Evolutionary conservation across 805 yeast genomes (phyloP), one percentile per base, ranked within the genome.

Genomic region (Debaryomyces prosopidis): DNA sequence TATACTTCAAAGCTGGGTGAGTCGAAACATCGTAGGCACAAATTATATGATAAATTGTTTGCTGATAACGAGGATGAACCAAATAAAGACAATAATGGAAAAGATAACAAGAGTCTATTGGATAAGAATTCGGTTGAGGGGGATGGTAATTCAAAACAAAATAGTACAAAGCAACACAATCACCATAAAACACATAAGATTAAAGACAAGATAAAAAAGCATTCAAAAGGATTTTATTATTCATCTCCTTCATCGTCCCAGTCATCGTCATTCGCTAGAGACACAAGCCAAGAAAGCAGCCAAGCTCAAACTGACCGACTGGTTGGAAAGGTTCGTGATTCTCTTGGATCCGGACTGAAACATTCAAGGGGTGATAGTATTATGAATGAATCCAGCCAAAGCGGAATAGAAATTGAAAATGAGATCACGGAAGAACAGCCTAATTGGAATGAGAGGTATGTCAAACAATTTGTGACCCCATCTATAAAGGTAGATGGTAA

Each of bases 11-110:
- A 42, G 26, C 27, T 23, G 11, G 40, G 28, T n/a, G 12, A 20
- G 11, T 26, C 34, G 9, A 36, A 27, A 9, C 28, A 19, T 2
- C 33, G 18, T 32, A 51, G 66, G 42, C 26, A 23, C 26, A 23
- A 23, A 23, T 48, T 70, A 26, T 71, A 68, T 39, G 76, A 71
- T 45, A 59, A 53, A 43, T 46, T 68, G 6, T 69, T 69, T 53
- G 30, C 14, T 38, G 41, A 38, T 4, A 14, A 20, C 17, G 41
- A 38, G 19, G 34, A 26, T 9, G 34, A 26, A 12, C 11, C 23
- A 9, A 16, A 5, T 9, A 17, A 10, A 15, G 16, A 8, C 19
- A 15, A 18, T n/a, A 9, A 11, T 18, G 27, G 16, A 12, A 30
- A 30, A 14, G 16, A 30, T 12, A 12, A 7, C 4, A 3, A 12